Conservation (phyloP, 1,284 basidiomycete genomes). For the Cryptococcus jaspeensis region DNA sequence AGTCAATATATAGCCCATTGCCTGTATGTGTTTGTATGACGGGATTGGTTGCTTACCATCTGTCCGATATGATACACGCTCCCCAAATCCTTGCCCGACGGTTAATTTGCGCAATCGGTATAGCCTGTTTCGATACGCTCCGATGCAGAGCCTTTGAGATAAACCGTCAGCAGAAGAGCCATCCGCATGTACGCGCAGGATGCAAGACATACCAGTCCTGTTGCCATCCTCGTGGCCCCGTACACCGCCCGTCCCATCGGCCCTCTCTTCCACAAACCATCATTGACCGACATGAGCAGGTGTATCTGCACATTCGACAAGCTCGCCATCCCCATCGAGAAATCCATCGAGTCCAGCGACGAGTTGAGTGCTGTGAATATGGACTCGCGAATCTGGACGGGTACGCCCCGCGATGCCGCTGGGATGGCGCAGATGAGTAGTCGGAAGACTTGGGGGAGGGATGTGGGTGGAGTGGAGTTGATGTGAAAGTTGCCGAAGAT, state of each 20-base stretch:
- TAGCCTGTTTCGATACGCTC: not conserved
- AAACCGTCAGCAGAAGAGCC: not conserved
- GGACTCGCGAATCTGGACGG: conserved; percentile 5
- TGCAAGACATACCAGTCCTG: conserved; percentile 2
- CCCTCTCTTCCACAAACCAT: conserved; percentile 3
- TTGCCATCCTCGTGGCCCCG: conserved; percentile 7
- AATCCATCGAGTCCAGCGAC: conserved; percentile 5
- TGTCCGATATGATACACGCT: conserved; percentile 7
- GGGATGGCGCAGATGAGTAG: conserved; percentile 5
- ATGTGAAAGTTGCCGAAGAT: conserved; percentile 8
- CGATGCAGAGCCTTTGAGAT: conserved; percentile 6
- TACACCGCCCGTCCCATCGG: conserved; percentile 8
- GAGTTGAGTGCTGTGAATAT: conserved; percentile 5
- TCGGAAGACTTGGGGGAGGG: conserved; percentile 1
- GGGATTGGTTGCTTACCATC: conserved; percentile 5
- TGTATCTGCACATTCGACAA: conserved; percentile 10
- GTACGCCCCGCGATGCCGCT: conserved; percentile 3
- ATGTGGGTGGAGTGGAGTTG: conserved; percentile 4
- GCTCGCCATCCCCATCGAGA: conserved; percentile 1
- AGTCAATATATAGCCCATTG: too few relatives aligned
- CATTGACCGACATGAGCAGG: conserved; percentile 10
- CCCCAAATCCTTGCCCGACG: conserved; percentile 9
- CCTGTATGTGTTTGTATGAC: not conserved
- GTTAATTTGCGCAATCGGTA: conserved; percentile 7
- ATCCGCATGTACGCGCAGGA: not conserved